Percentiles rank a stretch among this genome's conserved stretches.
phyloP scores from a whole-genome alignment of 2,329 filamentous ascomycete species.

The Claviceps sp. region DNA sequence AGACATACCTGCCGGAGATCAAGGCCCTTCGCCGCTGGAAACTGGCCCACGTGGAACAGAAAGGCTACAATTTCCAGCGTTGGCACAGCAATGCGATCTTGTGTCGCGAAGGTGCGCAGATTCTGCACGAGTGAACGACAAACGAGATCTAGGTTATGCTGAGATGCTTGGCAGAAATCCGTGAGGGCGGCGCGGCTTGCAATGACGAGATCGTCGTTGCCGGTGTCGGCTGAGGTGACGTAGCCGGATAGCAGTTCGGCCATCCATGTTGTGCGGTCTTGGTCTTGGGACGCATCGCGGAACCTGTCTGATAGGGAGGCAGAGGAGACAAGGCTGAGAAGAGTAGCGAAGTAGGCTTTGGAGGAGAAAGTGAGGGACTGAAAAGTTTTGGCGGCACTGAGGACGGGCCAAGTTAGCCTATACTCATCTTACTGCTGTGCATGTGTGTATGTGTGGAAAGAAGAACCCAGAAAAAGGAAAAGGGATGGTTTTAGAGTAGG shows the following conservation, averaged over 20 bases:
- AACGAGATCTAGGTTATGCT: conserved; percentile 27
- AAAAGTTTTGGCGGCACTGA: conserved; percentile 24
- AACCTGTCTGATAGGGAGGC: conserved; percentile 24
- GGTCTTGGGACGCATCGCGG: conserved; percentile 17
- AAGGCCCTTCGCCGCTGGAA: conserved; percentile 25
- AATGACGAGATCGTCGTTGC: conserved; percentile 61
- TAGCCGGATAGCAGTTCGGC: conserved; percentile 49
- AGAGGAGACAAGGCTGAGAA: conserved; percentile 33
- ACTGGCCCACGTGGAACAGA: conserved; percentile 50
- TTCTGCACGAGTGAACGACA: conserved; percentile 40
- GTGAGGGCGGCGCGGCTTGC: conserved; percentile 53
- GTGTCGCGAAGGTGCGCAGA: conserved; percentile 35
- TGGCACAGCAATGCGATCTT: conserved; percentile 63
- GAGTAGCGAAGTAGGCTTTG: conserved; percentile 40
- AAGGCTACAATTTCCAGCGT: conserved; percentile 67
- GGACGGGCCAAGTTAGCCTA: conserved; percentile 7
- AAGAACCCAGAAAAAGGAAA: background rate
- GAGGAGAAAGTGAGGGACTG: conserved; percentile 40
- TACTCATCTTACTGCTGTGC: background rate
- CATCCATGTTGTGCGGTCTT: conserved; percentile 25
- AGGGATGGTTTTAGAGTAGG: too few species aligned
- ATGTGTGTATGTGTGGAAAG: background rate
- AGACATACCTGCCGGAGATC: conserved; percentile 49
- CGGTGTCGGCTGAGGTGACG: conserved; percentile 63
- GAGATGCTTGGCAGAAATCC: conserved; percentile 33